Evolutionary conservation across 352 stramenopile genomes (phyloP).

Genomic region (Pythium phragmitis): DNA sequence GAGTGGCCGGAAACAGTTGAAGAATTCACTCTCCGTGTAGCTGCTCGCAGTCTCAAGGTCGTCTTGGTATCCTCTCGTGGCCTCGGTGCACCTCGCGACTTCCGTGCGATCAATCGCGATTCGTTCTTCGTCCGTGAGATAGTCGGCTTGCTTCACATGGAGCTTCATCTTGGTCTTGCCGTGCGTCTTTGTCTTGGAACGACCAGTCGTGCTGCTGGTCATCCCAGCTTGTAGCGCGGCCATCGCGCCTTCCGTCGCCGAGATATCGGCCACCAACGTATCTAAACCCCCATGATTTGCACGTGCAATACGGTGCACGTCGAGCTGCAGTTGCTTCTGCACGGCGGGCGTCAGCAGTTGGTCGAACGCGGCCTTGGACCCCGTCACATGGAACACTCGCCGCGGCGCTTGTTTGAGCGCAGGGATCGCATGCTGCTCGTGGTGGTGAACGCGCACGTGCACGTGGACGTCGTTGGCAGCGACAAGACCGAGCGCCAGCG

Average conservation of each 20-base stretch:
- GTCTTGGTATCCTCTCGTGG: slow-evolving; percentile 49
- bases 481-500: slow-evolving; percentile 3
- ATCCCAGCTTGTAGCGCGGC: slow-evolving; percentile 4
- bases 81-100: slow-evolving; percentile 43
- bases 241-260: slow-evolving; percentile 17
- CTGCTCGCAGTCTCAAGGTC: slow-evolving; percentile 17
- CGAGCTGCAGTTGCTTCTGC: slow-evolving; percentile 19
- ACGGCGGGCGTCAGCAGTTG: slow-evolving; percentile 9
- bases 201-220: neutral
- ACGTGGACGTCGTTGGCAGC: slow-evolving; percentile 8
- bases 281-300: neutral
- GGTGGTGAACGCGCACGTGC: slow-evolving; percentile 20
- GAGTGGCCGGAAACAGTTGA: slow-evolving; percentile 67
- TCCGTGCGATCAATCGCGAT: slow-evolving; percentile 43
- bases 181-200: slow-evolving; percentile 6
- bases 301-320: slow-evolving; percentile 22
- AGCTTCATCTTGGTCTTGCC: slow-evolving; percentile 10
- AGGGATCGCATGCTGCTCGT: slow-evolving; percentile 5
- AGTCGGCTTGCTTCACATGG: slow-evolving; percentile 25
- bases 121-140: slow-evolving; percentile 27
- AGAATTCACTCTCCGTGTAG: slow-evolving; percentile 58
- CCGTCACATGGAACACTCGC: slow-evolving; percentile 27
- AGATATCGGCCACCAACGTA: slow-evolving; percentile 24
- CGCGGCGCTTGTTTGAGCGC: neutral
- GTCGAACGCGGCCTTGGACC: slow-evolving; percentile 25